Base-by-base conservation (phyloP, 2,329 filamentous ascomycete genomes). In the Xylariaceae sp. region DNA sequence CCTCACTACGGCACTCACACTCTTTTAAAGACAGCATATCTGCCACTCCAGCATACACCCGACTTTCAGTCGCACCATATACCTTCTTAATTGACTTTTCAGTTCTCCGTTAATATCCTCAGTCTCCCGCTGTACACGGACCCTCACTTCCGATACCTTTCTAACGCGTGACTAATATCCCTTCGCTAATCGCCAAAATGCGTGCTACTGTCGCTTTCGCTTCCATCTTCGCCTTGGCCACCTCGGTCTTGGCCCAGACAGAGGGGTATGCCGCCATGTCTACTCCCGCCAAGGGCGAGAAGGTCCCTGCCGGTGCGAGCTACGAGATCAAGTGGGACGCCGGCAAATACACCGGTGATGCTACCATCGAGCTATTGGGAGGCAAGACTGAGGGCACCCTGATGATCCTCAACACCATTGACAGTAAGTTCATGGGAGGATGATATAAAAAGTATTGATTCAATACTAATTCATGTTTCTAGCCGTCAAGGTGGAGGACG, bases 301-400 rank as follows among this genome's bases (percentile, higher is more conserved):
- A 65, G 41, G 55, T 84, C 55, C 47, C 65, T 31, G 75, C 78
- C 39, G 81, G 81, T 58, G 56, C 69, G 58, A 67, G 70, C 45
- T 77, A 74, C 63, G 66, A 67, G 54, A 72, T 85, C 63, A 65
- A 67, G 56, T 85, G 82, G 82, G 55, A 67, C 27, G 60, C 70
- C 27, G 61, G 67, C 45, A 59, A 67, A 52, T 74, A 73, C 67
- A 64, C 65, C 39, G 71, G 68, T 52, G 65, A 69, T 51, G 68
- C 83, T 61, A 71, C 70, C 55, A 76, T 86, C 65, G 62, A 67
- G 59, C 75, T 85, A 52, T 69, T 85, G 48, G 77, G 78, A 51
- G 82, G 82, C 58, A 58, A 65, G 5, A 65, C 65, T 52, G 69
- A 73, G 55, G 48, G 55, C 53, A 70, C 65, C 44, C 77, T 81